These are phyloP conservation scores for Apiospora phragmitis DNA, from an alignment of 2,329 filamentous ascomycete genomes.

Conservation along the genomic window DNA sequence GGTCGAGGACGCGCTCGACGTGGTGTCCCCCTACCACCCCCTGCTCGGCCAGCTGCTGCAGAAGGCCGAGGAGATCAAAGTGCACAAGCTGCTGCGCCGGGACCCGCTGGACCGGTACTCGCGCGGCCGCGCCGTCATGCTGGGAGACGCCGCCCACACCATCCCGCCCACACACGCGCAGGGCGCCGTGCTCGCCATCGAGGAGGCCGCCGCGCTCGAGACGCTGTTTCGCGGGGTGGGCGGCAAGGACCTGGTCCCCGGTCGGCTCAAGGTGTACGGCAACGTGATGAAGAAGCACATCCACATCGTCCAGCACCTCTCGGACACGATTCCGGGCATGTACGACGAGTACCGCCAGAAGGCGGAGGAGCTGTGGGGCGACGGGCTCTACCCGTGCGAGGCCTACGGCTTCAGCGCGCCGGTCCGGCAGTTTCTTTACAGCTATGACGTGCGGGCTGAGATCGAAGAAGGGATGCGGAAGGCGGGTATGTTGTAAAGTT, in stretches of 20 bases:
- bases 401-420: constrained; percentile 15
- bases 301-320: constrained; percentile 17
- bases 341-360: constrained; percentile 11
- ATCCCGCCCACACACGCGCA: constrained; percentile 18
- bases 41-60: constrained; percentile 12
- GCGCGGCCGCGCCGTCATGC: constrained; percentile 15
- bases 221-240: constrained; percentile 7
- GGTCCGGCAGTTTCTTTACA: constrained; percentile 17
- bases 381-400: constrained; percentile 9
- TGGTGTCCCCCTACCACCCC: constrained; percentile 15
- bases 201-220: constrained; percentile 17
- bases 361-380: constrained; percentile 15
- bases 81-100: constrained; percentile 14
- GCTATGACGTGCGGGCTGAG: constrained; percentile 16
- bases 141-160: constrained; percentile 18
- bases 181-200: constrained; percentile 15
- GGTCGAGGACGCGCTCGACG: constrained; percentile 11
- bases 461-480: constrained; percentile 11
- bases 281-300: constrained; percentile 16
- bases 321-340: constrained; percentile 14
- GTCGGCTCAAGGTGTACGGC: constrained; percentile 13
- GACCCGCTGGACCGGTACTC: constrained; percentile 13
- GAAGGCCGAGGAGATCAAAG: constrained; percentile 15
- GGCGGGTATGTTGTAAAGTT: constrained; percentile 9
- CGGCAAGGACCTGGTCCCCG: neutral